Percentiles rank a stretch among this genome's conserved stretches.
These are phyloP conservation scores for Rubroboletus pulcherrimus DNA, from an alignment of 768 basidiomycete genomes.

Conservation along the genomic window DNA sequence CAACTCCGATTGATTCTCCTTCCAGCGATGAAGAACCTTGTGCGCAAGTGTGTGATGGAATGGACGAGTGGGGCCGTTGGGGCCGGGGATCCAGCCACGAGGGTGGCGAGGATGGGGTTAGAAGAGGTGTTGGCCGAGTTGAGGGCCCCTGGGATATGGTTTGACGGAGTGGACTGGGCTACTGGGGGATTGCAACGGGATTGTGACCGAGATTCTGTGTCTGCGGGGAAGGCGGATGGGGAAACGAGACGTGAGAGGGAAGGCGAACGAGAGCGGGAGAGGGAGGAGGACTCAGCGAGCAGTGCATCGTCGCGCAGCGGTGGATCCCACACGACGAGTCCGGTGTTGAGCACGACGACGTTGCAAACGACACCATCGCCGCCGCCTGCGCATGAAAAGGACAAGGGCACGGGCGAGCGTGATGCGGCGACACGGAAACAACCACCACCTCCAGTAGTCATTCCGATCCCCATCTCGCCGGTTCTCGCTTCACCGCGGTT, in stretches of 20 bases:
- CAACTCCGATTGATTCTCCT: conserved; percentile 58
- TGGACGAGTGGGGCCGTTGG: conserved; percentile 42
- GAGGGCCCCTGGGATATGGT: conserved; percentile 61
- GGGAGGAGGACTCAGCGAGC: conserved; percentile 46
- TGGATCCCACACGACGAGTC: conserved; percentile 62
- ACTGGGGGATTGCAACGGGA: conserved; percentile 22
- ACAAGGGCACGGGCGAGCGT: conserved; percentile 31
- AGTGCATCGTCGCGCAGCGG: conserved; percentile 45
- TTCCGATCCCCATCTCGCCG: conserved; percentile 48
- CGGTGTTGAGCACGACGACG: conserved; percentile 69
- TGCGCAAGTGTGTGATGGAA: conserved; percentile 62
- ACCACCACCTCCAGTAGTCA: conserved; percentile 27
- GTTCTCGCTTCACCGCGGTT: conserved; percentile 59
- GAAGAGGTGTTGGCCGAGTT: conserved; percentile 60
- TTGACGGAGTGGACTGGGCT: conserved; percentile 67
- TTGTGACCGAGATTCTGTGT: conserved; percentile 40
- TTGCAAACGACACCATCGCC: conserved; percentile 78
- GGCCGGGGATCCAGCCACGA: conserved; percentile 50
- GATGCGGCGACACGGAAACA: conserved; percentile 13
- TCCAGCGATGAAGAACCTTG: conserved; percentile 67
- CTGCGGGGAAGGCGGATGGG: conserved; percentile 9
- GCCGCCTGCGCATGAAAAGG: conserved; percentile 45
- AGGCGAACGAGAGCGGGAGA: conserved; percentile 33
- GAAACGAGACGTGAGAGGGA: conserved; percentile 33
- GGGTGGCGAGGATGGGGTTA: conserved; percentile 50